phyloP scores from a whole-genome alignment of 75 land plant genomes.

The Chamaecyparis obtusa region DNA sequence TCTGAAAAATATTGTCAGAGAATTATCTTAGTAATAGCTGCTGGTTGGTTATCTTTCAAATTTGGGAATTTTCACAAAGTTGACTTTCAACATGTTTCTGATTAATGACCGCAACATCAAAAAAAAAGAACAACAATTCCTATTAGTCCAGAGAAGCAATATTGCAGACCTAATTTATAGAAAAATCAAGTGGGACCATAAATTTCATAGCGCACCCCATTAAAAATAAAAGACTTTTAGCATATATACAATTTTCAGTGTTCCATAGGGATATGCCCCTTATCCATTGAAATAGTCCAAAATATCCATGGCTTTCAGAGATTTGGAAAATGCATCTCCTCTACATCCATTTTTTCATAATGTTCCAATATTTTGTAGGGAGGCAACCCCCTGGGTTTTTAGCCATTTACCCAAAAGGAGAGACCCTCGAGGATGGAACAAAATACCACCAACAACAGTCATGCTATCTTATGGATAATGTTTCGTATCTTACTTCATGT shows the following conservation, averaged over 20 bases:
- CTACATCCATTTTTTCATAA: too few species aligned
- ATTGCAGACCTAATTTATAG: neutral
- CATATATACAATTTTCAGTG: neutral
- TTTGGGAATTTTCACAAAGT: neutral
- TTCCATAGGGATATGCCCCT: too few species aligned
- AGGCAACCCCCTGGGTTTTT: too few species aligned
- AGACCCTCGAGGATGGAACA: too few species aligned
- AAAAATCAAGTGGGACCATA: neutral
- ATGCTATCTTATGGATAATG: too few species aligned
- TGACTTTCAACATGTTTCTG: neutral
- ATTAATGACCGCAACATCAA: neutral
- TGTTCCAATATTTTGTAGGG: too few species aligned
- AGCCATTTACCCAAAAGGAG: too few species aligned
- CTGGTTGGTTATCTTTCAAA: neutral
- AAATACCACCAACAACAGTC: too few species aligned
- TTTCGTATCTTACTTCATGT: too few species aligned
- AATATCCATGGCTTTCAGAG: too few species aligned
- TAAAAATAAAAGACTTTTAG: neutral
- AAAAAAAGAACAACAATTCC: neutral
- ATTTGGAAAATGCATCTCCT: too few species aligned
- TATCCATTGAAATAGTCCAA: too few species aligned
- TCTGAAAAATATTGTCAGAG: neutral
- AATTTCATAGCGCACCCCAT: neutral
- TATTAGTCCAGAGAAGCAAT: neutral
- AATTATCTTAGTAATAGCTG: neutral